Percentiles rank a stretch among this genome's conserved stretches.
Evolutionary conservation across 257 asterid genomes (phyloP).

Genomic region (Hygrophila difformis): DNA sequence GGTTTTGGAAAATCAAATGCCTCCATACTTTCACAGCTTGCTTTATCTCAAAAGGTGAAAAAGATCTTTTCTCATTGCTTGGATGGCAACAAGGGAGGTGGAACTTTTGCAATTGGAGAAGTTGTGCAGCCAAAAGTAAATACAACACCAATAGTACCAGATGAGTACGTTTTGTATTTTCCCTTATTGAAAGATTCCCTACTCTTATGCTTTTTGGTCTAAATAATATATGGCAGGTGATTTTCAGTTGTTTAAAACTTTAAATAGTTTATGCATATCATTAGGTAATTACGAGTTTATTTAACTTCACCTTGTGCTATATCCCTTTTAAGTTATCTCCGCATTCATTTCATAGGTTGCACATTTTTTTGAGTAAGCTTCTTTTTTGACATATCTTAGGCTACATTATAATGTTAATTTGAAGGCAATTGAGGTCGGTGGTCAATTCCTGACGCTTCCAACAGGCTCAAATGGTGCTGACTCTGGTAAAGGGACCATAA

Average conservation of each 20-base stretch:
- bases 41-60: constrained; percentile 63
- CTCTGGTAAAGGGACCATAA: constrained; percentile 48
- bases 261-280: no score
- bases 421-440: constrained; percentile 75
- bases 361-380: no score
- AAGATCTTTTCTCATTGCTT: constrained; percentile 88
- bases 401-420: constrained; percentile 62
- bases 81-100: constrained; percentile 84
- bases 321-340: no score
- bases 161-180: constrained; percentile 59
- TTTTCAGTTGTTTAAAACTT: no score
- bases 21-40: constrained; percentile 91
- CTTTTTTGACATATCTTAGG: constrained; percentile 28
- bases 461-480: constrained; percentile 31
- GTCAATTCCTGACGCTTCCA: constrained; percentile 49
- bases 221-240: no score
- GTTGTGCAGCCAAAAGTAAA: constrained; percentile 75
- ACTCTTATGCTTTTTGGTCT: no score
- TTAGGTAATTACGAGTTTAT: no score
- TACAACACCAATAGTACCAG: constrained; percentile 63
- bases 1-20: constrained; percentile 97
- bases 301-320: no score
- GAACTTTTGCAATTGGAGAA: constrained; percentile 91
- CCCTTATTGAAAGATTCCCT: no score
- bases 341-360: no score